Base-by-base conservation (phyloP, 805 yeast genomes). In the Candida namnaoensis region DNA sequence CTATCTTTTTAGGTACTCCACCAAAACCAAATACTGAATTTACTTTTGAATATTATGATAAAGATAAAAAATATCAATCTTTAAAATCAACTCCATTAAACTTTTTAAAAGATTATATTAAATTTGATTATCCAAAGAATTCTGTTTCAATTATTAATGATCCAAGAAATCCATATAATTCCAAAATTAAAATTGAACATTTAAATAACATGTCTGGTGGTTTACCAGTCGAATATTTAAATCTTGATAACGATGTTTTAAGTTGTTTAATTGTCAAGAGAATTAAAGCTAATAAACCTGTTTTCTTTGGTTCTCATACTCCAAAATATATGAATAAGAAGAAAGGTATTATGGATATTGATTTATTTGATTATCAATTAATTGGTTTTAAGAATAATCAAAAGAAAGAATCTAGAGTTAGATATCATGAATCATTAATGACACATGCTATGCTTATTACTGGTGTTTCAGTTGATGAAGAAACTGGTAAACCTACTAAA, bases 401-500 rank as follows among this genome's bases (percentile, higher is more conserved):
- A 52, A 46, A 58, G 39, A 87, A 88, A 66, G 78, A 78, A 19
- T 81, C 87, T 39, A 69, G 95, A 47, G 78, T 88, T 46, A 63
- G 69, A 45, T 80, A 82, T 48, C 78, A 78, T 43, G 79, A 86
- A 48, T 80, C 88, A 24, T 65, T 78, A 48, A 85, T 87, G 95
- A 87, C 95, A 13, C 96, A 87, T 55, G 96, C 96, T 33, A 87
- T 87, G 96, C 72, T 80, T 23, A 76, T 87, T 53, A 80, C 88
- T 11, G 95, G 80, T 30, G 91, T 84, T 37, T 88, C 86, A 59
- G 64, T 87, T 33, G 88, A 82, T 47, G 76, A 69, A 11, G 38
- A 42, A 14, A 44, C 48, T 1, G 82, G 80, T 7, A 66, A 69
- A 45, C 86, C 88, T 25, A 63, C 74, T 26, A 70, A 87, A 48